Percentiles rank a stretch among this genome's conserved stretches.
Conservation (phyloP, 257 asterid genomes). For the Penstemon eatonii region DNA sequence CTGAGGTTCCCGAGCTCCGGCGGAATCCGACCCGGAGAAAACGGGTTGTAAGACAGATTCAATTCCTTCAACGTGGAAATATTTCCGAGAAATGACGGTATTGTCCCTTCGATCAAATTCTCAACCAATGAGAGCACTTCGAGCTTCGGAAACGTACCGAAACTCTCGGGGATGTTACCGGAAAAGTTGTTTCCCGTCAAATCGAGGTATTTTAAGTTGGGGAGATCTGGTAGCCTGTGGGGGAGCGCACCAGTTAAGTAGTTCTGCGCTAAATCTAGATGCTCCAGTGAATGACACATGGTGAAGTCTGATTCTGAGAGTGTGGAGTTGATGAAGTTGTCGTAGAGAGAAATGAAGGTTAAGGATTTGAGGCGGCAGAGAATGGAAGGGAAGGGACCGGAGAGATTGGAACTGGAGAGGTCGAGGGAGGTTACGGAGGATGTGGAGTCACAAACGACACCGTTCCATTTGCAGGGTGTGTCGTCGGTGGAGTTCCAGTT, state of each 20-base stretch:
- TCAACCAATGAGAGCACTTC: constrained; percentile 84
- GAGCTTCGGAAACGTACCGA: constrained; percentile 67
- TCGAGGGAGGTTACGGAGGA: constrained; percentile 64
- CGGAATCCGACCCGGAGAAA: constrained; percentile 82
- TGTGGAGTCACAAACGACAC: constrained; percentile 59
- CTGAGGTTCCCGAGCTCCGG: constrained; percentile 80
- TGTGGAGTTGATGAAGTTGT: constrained; percentile 72
- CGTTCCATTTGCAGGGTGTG: constrained; percentile 81
- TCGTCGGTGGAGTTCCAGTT: constrained; percentile 62
- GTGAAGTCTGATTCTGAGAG: constrained; percentile 43
- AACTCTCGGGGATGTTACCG: constrained; percentile 75
- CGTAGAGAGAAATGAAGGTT: constrained; percentile 60
- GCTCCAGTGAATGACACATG: constrained; percentile 59
- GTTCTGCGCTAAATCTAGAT: constrained; percentile 87
- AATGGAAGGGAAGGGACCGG: constrained; percentile 78
- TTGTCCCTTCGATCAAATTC: constrained; percentile 70
- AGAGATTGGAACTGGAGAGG: constrained; percentile 73
- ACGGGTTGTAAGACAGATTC: constrained; percentile 86
- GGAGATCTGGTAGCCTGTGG: constrained; percentile 49
- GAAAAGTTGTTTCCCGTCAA: constrained; percentile 89
- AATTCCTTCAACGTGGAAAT: constrained; percentile 75
- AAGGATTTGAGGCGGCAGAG: constrained; percentile 67
- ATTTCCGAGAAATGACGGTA: constrained; percentile 76
- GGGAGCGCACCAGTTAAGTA: constrained; percentile 75
- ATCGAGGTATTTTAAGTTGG: constrained; percentile 71